phyloP scores from a whole-genome alignment of 2,329 filamentous ascomycete species.

The Scytalidium sp. region DNA sequence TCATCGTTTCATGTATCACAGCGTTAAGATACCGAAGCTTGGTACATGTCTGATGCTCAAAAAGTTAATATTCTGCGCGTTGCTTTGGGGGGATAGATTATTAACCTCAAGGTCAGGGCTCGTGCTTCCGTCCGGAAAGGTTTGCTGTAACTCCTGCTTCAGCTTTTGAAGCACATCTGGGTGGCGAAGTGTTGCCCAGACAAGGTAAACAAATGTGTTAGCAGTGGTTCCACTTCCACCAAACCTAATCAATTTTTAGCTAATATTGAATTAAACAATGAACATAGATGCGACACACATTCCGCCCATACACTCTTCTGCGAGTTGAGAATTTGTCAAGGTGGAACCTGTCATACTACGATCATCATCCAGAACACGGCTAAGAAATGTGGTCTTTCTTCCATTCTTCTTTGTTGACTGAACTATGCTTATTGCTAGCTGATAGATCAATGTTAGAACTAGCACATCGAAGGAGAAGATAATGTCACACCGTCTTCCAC shows the following conservation, averaged over 20 bases:
- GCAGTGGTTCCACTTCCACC: constrained; percentile 10
- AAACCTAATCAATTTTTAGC: constrained; percentile 3
- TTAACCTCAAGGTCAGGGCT: background rate
- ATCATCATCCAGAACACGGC: background rate
- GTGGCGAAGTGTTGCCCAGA: constrained; percentile 17
- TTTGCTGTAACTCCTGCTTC: constrained; percentile 25
- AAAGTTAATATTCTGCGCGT: background rate
- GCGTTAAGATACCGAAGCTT: constrained; percentile 34
- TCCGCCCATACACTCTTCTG: constrained; percentile 9
- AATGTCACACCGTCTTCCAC: constrained; percentile 7
- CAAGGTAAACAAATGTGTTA: constrained; percentile 8
- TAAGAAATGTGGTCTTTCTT: background rate
- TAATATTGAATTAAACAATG: background rate
- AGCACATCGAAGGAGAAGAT: constrained; percentile 1
- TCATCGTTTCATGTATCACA: constrained; percentile 33
- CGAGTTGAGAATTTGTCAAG: constrained; percentile 4
- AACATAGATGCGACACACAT: constrained; percentile 2
- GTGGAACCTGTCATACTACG: background rate
- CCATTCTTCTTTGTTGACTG: background rate
- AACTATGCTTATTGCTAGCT: background rate
- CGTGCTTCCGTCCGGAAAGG: background rate
- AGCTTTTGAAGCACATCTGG: constrained; percentile 23
- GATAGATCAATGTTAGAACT: background rate
- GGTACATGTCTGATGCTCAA: background rate
- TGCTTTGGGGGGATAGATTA: background rate